Conservation (phyloP, 106 monocot genomes). For the Narthecium ossifragum region DNA sequence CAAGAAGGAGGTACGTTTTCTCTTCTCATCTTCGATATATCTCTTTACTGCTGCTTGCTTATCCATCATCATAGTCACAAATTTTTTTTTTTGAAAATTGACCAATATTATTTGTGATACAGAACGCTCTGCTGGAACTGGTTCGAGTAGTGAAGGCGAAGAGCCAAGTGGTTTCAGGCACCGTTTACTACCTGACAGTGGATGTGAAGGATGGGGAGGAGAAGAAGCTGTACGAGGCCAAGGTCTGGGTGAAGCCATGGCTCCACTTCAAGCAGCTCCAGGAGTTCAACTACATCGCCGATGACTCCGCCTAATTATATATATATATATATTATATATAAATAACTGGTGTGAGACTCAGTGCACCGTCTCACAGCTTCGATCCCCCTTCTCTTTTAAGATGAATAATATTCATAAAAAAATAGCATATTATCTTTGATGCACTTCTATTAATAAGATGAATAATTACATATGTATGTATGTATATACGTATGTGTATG, state of each 20-base stretch:
- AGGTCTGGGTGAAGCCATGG: constrained; percentile 1
- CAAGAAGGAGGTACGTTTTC: constrained; percentile 28
- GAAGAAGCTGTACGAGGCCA: not conserved
- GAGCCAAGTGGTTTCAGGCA: not conserved
- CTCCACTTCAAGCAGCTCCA: constrained; percentile 5
- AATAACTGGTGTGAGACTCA: too few relatives aligned
- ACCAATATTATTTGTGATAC: not conserved
- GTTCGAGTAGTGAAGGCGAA: constrained; percentile 1
- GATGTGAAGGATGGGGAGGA: not conserved
- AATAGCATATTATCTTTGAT: too few relatives aligned
- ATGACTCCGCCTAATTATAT: not conserved
- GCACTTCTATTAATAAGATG: too few relatives aligned
- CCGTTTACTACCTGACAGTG: not conserved
- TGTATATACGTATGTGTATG: too few relatives aligned
- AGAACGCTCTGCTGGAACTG: constrained; percentile 4
- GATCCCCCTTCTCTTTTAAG: not conserved
- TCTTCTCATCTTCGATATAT: not conserved
- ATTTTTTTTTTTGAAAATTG: too few relatives aligned
- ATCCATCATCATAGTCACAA: too few relatives aligned
- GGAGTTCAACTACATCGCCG: not conserved
- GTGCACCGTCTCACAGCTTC: too few relatives aligned
- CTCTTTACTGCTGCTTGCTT: too few relatives aligned
- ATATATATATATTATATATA: too few relatives aligned
- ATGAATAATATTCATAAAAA: not conserved
- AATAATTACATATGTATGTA: too few relatives aligned